Evolutionary conservation across 1,284 basidiomycete species (phyloP).

Genomic region (Lentinula novae-zelandiae): DNA sequence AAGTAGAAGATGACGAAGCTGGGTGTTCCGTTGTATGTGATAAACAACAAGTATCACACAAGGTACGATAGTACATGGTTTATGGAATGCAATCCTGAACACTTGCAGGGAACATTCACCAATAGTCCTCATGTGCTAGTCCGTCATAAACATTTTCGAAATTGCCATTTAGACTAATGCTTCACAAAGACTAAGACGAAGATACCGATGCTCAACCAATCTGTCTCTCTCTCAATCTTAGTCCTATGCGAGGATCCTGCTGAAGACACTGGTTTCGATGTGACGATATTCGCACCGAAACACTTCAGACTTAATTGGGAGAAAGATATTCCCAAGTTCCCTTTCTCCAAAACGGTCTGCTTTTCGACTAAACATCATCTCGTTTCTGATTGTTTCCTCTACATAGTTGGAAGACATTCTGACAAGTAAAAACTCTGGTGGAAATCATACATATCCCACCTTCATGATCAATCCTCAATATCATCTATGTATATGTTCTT

Average conservation of each 20-base stretch:
- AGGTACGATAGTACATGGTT: slow-evolving; percentile 25
- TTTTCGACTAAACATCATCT: slow-evolving; percentile 15
- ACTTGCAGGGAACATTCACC: slow-evolving; percentile 64
- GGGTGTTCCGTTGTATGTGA: slow-evolving; percentile 19
- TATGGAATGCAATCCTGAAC: not conserved
- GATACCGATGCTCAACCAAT: slow-evolving; percentile 30
- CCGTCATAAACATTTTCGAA: slow-evolving; percentile 17
- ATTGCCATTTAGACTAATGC: not conserved
- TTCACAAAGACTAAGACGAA: slow-evolving; percentile 32
- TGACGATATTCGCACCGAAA: slow-evolving; percentile 51
- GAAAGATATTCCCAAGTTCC: slow-evolving; percentile 30
- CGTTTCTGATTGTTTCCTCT: not conserved
- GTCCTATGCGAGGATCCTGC: slow-evolving; percentile 64
- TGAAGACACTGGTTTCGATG: slow-evolving; percentile 59
- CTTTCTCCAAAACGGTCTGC: slow-evolving; percentile 42
- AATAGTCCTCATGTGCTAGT: slow-evolving; percentile 79
- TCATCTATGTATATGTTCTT: slow-evolving; percentile 52
- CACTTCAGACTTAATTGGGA: slow-evolving; percentile 47
- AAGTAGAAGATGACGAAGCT: slow-evolving; percentile 38
- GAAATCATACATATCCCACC: slow-evolving; percentile 74
- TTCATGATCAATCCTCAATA: slow-evolving; percentile 94
- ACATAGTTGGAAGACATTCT: slow-evolving; percentile 59
- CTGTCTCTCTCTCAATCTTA: slow-evolving; percentile 48
- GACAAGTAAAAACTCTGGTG: slow-evolving; percentile 75
- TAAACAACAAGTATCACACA: slow-evolving; percentile 29